Evolutionary conservation across 805 yeast species (phyloP), one percentile per base, ranked within the genome.

Genomic region (Ogataea chonburiensis): DNA sequence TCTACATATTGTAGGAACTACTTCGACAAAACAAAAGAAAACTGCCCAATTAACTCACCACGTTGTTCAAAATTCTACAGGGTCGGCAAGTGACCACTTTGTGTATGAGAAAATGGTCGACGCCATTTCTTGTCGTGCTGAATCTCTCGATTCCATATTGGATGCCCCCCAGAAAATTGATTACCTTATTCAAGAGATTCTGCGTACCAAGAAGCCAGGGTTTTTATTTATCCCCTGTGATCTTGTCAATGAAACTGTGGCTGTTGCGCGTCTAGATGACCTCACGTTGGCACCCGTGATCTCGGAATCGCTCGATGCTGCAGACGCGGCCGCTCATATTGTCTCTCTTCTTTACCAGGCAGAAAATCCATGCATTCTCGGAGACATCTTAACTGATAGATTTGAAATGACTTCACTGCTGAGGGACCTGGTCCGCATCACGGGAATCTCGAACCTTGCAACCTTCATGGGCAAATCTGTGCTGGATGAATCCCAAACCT

Each of bases 1-100:
- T 2, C 66, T 87, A 39, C 95, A 86, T 61, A 79, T 88, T 46
- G 95, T 88, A 12, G 96, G 96, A 24, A 79, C 86, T 42, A 78
- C 87, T 5, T 66, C 75, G n/a, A 58, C 64, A 15, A 32, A 20
- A 7, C 48, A 34, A 12, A 58, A 59, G 25, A 14, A 12, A 1
- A 16, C 18, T 1, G 55, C 59, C 9, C 53, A 54, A 14, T 66
- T 70, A 38, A 53, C 67, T 38, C 91, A 82, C 53, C 89, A 82
- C 54, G 64, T 81, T 52, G 70, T 82, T 24, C 83, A 80, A 25
- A 61, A 64, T 31, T 50, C 66, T 22, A 63, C 75, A 40, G 57
- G 75, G 1, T 24, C 24, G 6, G 53, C 61, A 56, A 67, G 9
- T 85, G 78, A 87, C 58, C 89, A 79, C 49, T 66, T 68, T 21